phyloP scores from a whole-genome alignment of 352 stramenopile genomes.

The Pelagophyceae sp. region DNA sequence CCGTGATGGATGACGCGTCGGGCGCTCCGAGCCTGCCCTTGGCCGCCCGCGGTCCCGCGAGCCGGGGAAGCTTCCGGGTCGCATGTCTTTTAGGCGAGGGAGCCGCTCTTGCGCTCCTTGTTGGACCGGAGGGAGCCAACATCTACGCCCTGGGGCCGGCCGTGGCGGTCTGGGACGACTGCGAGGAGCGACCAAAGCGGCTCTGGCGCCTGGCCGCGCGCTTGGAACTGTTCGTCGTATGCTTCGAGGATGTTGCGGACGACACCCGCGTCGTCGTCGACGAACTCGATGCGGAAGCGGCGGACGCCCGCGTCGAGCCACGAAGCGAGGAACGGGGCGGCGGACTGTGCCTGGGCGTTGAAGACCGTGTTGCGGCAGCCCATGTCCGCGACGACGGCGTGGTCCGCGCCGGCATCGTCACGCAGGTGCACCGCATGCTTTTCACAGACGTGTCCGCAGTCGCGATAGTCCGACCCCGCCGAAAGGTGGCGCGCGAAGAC shows the following conservation, averaged over 20 bases:
- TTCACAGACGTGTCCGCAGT: constrained; percentile 52
- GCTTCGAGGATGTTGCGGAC: constrained; percentile 35
- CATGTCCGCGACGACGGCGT: constrained; percentile 52
- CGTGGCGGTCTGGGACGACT: constrained; percentile 43
- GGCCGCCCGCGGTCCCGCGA: too few relatives aligned
- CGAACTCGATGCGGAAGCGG: constrained; percentile 46
- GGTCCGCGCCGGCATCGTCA: constrained; percentile 45
- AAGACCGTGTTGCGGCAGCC: constrained; percentile 58
- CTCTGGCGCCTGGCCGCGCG: constrained; percentile 27
- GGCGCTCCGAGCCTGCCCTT: too few relatives aligned
- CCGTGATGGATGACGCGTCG: too few relatives aligned
- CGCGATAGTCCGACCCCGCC: constrained; percentile 46
- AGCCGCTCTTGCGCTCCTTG: not conserved
- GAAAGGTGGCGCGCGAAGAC: constrained; percentile 51
- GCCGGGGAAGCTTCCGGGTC: too few relatives aligned
- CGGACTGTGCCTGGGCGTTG: constrained; percentile 44
- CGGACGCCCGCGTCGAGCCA: constrained; percentile 41
- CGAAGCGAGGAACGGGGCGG: constrained; percentile 39
- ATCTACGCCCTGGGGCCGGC: constrained; percentile 38
- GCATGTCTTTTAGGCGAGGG: too few relatives aligned
- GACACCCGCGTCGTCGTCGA: constrained; percentile 43
- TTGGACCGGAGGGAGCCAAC: constrained; percentile 36
- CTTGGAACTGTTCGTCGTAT: constrained; percentile 36
- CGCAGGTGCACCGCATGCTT: constrained; percentile 48
- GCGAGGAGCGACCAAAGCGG: constrained; percentile 43